These are phyloP conservation scores for Aureobasidium melanogenum DNA, from an alignment of 2,329 filamentous ascomycete genomes.

Conservation along the genomic window DNA sequence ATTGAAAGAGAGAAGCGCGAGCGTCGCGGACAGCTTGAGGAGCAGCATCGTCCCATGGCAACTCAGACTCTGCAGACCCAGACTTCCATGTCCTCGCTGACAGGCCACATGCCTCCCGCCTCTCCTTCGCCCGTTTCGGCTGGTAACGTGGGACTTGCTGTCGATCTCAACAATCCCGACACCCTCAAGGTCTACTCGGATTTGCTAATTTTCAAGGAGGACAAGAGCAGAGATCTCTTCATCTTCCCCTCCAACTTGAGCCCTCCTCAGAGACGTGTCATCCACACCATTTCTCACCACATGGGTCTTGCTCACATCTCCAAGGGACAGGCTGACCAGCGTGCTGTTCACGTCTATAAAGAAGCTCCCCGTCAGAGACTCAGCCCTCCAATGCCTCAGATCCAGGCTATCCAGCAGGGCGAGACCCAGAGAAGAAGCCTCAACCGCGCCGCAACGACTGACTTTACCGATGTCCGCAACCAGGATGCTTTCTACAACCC, in stretches of 20 bases:
- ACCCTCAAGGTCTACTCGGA: constrained; percentile 86
- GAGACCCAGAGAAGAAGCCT: constrained; percentile 76
- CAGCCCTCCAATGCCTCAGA: constrained; percentile 55
- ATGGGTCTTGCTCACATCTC: constrained; percentile 89
- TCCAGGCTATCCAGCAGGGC: constrained; percentile 53
- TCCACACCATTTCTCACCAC: constrained; percentile 91
- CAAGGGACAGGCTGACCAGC: constrained; percentile 75
- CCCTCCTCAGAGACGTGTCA: constrained; percentile 76
- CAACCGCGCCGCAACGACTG: constrained; percentile 92
- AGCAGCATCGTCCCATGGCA: constrained; percentile 76
- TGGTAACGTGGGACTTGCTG: constrained; percentile 47
- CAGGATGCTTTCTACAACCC: constrained; percentile 62
- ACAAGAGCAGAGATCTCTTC: constrained; percentile 65
- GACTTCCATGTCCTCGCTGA: constrained; percentile 74
- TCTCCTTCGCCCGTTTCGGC: constrained; percentile 61
- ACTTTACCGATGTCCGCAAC: constrained; percentile 77
- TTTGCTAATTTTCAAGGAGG: constrained; percentile 79
- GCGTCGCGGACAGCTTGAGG: constrained; percentile 88
- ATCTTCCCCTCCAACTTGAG: constrained; percentile 75
- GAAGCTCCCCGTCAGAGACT: constrained; percentile 48
- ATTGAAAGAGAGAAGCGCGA: constrained; percentile 97
- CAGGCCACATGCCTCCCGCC: constrained; percentile 51
- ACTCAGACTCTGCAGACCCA: constrained; percentile 66
- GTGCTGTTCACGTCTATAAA: constrained; percentile 86
- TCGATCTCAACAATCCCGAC: constrained; percentile 85